These are phyloP conservation scores for Solanum ossicruentum DNA, from an alignment of 257 asterid species.

Conservation along the genomic window DNA sequence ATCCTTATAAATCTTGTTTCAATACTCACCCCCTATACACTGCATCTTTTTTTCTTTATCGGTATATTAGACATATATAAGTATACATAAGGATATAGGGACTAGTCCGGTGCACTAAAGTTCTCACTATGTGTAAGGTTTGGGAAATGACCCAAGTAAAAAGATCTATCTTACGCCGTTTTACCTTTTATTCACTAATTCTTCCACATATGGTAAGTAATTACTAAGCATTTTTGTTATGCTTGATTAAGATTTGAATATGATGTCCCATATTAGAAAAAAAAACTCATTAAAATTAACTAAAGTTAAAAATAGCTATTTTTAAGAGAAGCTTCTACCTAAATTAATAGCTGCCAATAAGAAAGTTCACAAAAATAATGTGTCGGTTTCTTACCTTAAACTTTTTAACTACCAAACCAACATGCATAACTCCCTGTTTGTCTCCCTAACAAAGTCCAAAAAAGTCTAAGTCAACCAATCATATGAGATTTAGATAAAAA, in stretches of 20 bases:
- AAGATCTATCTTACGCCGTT: no score
- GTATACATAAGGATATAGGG: no score
- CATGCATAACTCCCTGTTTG: slow-evolving; percentile 48
- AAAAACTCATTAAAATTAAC: no score
- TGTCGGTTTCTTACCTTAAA: neutral
- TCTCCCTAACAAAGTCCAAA: slow-evolving; percentile 60
- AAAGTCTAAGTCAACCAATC: slow-evolving; percentile 34
- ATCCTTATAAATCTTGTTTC: no score
- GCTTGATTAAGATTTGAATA: neutral
- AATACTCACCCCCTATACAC: no score
- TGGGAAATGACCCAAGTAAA: no score
- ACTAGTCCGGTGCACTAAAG: no score
- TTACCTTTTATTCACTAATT: no score
- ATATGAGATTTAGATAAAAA: slow-evolving; percentile 13
- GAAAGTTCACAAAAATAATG: neutral
- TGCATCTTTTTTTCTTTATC: no score
- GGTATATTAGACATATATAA: no score
- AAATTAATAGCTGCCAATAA: neutral
- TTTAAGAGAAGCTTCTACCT: neutral
- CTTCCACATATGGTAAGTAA: neutral
- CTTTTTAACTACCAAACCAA: slow-evolving; percentile 31
- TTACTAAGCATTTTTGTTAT: neutral
- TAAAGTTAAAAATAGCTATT: no score
- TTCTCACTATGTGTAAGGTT: no score
- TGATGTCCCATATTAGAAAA: neutral